Conservation (phyloP, 305 asterid genomes). For the Rubia balearica region DNA sequence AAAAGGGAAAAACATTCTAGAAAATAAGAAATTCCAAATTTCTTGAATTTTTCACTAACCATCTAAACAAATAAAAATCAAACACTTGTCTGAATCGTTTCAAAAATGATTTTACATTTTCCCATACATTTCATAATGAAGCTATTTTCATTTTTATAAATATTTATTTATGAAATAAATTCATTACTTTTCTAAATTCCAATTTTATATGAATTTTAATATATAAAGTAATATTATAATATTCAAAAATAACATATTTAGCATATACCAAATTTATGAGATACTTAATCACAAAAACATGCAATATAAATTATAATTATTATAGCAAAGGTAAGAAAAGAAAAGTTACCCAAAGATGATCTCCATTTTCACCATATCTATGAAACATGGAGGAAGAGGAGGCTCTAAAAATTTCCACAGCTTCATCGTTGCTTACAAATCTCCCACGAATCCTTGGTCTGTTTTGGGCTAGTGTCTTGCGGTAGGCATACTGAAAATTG, state of each 20-base stretch:
- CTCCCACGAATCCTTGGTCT: conserved; percentile 84
- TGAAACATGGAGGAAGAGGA: conserved; percentile 16
- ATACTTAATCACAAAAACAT: no score
- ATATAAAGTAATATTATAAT: no score
- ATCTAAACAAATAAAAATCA: no score
- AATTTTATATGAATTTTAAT: no score
- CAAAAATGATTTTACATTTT: no score
- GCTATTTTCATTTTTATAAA: not conserved
- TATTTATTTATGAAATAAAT: no score
- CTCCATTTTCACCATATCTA: conserved; percentile 49
- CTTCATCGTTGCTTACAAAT: conserved; percentile 73
- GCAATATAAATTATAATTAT: not conserved
- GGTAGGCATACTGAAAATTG: conserved; percentile 15
- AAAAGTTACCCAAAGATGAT: conserved; percentile 65
- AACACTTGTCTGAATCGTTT: no score
- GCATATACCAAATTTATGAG: no score
- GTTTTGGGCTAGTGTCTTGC: conserved; percentile 79
- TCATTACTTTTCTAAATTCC: no score
- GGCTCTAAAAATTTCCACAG: conserved; percentile 56
- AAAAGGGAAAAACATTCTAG: not conserved
- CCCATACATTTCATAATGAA: no score
- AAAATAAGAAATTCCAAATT: not conserved
- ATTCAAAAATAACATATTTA: no score
- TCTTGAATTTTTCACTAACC: not conserved
- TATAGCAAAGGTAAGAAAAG: not conserved